Conservation (phyloP, 345 rosid genomes). For the Gossypium mustelinum region DNA sequence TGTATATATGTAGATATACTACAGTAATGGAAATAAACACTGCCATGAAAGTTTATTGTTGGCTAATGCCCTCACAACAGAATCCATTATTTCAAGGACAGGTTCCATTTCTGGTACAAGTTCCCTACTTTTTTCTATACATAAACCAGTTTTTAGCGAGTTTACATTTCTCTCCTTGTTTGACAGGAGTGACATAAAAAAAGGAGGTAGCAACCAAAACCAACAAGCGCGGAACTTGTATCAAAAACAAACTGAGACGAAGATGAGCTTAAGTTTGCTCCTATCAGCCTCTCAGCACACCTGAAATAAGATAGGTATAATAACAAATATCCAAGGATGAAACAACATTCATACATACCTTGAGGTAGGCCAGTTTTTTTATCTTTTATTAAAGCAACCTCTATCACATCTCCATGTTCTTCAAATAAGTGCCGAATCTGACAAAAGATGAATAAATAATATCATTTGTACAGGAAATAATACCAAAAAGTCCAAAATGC, state of each 20-base stretch:
- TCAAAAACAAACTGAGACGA: constrained; percentile 67
- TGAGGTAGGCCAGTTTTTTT: constrained; percentile 95
- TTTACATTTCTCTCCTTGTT: constrained; percentile 54
- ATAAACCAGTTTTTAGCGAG: constrained; percentile 40
- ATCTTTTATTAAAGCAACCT: constrained; percentile 94
- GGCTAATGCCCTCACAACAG: constrained; percentile 44
- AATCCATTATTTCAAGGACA: constrained; percentile 47
- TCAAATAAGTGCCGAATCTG: constrained; percentile 89
- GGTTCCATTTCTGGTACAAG: constrained; percentile 33
- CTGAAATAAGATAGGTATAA: constrained; percentile 60
- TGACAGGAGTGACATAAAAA: constrained; percentile 41
- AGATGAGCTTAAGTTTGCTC: constrained; percentile 81
- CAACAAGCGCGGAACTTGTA: constrained; percentile 62
- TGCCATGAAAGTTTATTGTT: constrained; percentile 32
- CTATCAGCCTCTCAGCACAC: constrained; percentile 90
- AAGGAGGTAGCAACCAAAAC: constrained; percentile 48
- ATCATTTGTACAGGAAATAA: constrained; percentile 10
- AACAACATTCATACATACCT: constrained; percentile 56
- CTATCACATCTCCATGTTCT: constrained; percentile 80
- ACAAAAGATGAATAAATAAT: constrained; percentile 17
- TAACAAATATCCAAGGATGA: constrained; percentile 34
- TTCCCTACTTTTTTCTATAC: constrained; percentile 39
- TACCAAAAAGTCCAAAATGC: background rate
- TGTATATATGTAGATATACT: constrained; percentile 24
- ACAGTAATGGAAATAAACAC: constrained; percentile 33